A percentile compares a stretch with the other conserved stretches of the same genome.
These are phyloP conservation scores for Naganishia albida DNA, from an alignment of 1,284 basidiomycete species.

Conservation along the genomic window DNA sequence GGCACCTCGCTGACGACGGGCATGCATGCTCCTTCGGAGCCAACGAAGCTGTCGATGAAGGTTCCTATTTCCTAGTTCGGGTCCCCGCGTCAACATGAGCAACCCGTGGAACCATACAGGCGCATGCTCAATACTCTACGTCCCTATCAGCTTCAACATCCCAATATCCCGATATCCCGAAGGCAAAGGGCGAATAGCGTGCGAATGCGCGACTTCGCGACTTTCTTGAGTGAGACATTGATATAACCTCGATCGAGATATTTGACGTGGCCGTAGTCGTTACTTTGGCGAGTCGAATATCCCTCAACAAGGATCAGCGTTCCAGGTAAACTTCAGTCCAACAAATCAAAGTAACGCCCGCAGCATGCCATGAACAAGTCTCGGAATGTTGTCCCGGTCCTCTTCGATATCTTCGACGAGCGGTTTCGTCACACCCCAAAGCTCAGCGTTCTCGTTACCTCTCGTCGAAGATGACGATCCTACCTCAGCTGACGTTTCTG, in stretches of 20 bases:
- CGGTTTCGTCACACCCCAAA: conserved; percentile 17
- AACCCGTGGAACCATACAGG: too few species aligned
- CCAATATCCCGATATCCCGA: too few species aligned
- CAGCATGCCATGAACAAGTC: conserved; percentile 2
- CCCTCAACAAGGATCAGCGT: background rate
- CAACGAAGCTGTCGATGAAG: too few species aligned
- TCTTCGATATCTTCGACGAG: conserved; percentile 23
- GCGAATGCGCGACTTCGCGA: too few species aligned
- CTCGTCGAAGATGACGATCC: background rate
- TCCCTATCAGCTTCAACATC: too few species aligned
- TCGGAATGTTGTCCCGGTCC: conserved; percentile 17
- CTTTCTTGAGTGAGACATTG: conserved; percentile 1
- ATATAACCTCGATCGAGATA: background rate
- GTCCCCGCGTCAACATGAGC: too few species aligned
- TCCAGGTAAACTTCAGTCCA: too few species aligned
- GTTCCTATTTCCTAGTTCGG: too few species aligned
- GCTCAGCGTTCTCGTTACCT: conserved; percentile 4
- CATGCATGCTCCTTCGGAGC: too few species aligned
- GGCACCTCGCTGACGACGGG: too few species aligned
- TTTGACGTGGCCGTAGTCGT: conserved; percentile 7
- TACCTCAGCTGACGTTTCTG: background rate
- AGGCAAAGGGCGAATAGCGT: too few species aligned
- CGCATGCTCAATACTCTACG: too few species aligned
- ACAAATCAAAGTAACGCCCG: background rate
- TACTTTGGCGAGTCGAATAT: background rate